Conservation (phyloP, 164 flowering plant genomes). For the Kingdonia uniflora region DNA sequence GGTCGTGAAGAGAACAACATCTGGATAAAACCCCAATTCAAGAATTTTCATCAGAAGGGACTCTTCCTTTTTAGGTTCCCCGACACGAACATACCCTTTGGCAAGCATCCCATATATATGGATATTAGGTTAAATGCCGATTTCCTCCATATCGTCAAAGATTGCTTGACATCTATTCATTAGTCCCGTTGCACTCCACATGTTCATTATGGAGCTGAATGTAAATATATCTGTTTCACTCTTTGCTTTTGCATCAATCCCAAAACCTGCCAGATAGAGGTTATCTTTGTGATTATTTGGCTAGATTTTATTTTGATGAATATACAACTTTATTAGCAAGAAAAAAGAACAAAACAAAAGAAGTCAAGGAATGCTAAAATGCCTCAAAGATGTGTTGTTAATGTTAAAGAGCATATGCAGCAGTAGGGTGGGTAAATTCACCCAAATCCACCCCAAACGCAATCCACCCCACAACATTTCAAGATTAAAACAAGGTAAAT, state of each 20-base stretch:
- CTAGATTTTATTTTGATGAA: too few relatives aligned
- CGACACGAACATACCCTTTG: slow-evolving; percentile 81
- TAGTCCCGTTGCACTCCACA: slow-evolving; percentile 77
- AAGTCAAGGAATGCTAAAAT: too few relatives aligned
- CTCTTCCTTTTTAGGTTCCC: slow-evolving; percentile 72
- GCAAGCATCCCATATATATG: slow-evolving; percentile 90
- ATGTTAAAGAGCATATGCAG: too few relatives aligned
- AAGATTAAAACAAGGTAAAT: too few relatives aligned
- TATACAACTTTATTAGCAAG: too few relatives aligned
- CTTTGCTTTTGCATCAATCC: slow-evolving; percentile 72
- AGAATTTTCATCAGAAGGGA: slow-evolving; percentile 46
- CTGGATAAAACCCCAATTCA: slow-evolving; percentile 29
- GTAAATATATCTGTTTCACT: slow-evolving; percentile 81
- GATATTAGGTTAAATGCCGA: slow-evolving; percentile 65
- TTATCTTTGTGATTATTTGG: slow-evolving; percentile 2
- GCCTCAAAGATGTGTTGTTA: too few relatives aligned
- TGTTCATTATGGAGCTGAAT: slow-evolving; percentile 92
- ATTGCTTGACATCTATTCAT: slow-evolving; percentile 76
- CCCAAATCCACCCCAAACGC: too few relatives aligned
- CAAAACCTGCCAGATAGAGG: slow-evolving; percentile 38
- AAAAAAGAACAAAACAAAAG: too few relatives aligned
- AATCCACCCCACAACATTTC: too few relatives aligned
- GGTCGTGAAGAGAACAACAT: slow-evolving; percentile 77
- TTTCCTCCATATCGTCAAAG: slow-evolving; percentile 64
- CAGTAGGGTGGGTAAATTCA: too few relatives aligned